These are phyloP conservation scores for Tritrichomonas foetus DNA, from an alignment of 208 protist species.

Conservation along the genomic window DNA sequence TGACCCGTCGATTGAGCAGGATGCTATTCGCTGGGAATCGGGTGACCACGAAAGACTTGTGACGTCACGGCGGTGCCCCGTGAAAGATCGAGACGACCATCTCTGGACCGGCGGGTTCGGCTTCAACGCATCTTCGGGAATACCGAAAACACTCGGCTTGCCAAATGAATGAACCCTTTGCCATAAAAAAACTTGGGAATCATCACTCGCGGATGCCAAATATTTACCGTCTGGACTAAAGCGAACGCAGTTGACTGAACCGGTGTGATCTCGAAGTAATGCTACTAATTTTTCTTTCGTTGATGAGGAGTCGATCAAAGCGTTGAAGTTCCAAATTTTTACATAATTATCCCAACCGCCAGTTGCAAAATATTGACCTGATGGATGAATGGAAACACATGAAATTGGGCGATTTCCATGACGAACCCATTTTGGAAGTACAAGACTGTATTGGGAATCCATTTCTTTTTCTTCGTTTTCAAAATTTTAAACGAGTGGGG, in stretches of 20 bases:
- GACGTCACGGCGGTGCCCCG: not conserved
- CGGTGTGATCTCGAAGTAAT: slow-evolving; percentile 17
- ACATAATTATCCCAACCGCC: slow-evolving; percentile 15
- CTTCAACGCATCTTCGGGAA: not conserved
- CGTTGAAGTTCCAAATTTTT: slow-evolving; percentile 23
- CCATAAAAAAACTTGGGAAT: not conserved
- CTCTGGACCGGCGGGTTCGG: not conserved
- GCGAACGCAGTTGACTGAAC: not conserved
- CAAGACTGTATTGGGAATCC: not conserved
- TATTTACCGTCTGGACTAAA: slow-evolving; percentile 38
- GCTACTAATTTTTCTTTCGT: not conserved
- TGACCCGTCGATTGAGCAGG: not conserved
- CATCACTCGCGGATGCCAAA: not conserved
- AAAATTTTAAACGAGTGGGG: no score
- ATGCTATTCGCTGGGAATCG: not conserved
- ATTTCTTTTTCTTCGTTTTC: no score
- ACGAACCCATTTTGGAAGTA: not conserved
- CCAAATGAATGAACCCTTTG: not conserved
- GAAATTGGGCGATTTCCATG: not conserved
- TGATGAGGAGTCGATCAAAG: not conserved
- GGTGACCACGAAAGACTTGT: not conserved
- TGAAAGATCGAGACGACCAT: not conserved
- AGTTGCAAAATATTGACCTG: not conserved
- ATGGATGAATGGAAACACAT: not conserved
- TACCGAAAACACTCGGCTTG: not conserved